Evolutionary conservation across 78 protist genomes (phyloP).

Genomic region (Guillardia theta): DNA sequence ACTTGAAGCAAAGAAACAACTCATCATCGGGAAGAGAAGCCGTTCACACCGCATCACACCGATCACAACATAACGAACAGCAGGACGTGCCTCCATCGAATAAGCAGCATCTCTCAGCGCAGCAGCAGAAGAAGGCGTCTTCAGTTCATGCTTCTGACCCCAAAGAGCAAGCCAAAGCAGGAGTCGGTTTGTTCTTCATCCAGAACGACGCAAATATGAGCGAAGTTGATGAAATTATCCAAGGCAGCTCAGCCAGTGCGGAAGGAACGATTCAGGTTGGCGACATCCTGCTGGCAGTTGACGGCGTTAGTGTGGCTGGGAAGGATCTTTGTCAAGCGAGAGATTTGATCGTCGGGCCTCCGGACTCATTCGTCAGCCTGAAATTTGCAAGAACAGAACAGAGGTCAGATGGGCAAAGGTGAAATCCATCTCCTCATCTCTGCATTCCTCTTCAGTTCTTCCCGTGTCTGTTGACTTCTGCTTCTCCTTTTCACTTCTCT

Average conservation of each 20-base stretch:
- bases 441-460: not conserved
- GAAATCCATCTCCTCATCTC: not conserved
- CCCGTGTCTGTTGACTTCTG: not conserved
- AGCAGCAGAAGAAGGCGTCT: not conserved
- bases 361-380: not conserved
- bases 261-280: not conserved
- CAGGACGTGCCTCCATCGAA: not conserved
- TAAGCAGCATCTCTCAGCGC: not conserved
- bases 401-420: not conserved
- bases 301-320: not conserved
- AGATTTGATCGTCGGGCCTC: not conserved
- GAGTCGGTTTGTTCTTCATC: not conserved
- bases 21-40: too few relatives aligned
- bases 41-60: not conserved
- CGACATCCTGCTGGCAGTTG: not conserved
- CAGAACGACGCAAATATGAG: not conserved
- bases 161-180: not conserved
- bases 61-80: not conserved
- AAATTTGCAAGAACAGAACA: too few relatives aligned
- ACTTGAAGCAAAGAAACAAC: not conserved
- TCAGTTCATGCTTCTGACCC: not conserved
- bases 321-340: not conserved
- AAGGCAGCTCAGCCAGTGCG: not conserved
- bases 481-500: not conserved
- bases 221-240: not conserved